Percentiles rank a stretch among this genome's conserved stretches.
Evolutionary conservation across 768 basidiomycete genomes (phyloP).

Genomic region (Leccinum disarticulatum): DNA sequence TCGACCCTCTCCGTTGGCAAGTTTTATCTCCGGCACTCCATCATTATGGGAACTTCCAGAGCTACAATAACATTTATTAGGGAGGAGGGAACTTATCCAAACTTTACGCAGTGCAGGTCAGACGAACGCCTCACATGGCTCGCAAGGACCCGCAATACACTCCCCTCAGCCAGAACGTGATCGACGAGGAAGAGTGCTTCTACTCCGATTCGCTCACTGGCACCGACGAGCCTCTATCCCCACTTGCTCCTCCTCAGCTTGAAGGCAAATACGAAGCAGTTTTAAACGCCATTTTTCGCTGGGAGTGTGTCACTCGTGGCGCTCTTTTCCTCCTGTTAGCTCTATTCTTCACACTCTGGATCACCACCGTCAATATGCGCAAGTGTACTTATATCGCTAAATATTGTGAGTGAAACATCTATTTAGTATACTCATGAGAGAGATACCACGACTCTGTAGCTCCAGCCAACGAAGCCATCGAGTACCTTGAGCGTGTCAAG

Average conservation of each 20-base stretch:
- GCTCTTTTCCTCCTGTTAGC: background rate
- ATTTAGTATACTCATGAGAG: background rate
- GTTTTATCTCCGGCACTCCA: no score
- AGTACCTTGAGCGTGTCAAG: conserved; percentile 4
- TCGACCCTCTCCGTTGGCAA: no score
- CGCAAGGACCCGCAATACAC: background rate
- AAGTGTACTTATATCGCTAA: background rate
- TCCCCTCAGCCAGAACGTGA: background rate
- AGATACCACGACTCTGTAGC: background rate
- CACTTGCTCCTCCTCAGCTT: background rate
- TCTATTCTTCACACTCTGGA: conserved; percentile 10
- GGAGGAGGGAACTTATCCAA: no score
- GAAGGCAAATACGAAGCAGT: background rate
- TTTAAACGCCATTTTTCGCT: background rate
- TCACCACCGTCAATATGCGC: background rate
- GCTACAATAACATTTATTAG: no score
- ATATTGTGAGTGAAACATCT: conserved; percentile 9
- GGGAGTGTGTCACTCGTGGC: conserved; percentile 3
- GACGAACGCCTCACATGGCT: background rate
- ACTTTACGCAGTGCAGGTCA: background rate
- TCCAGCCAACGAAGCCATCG: conserved; percentile 10
- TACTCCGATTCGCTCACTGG: background rate
- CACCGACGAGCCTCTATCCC: background rate
- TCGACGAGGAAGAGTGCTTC: background rate
- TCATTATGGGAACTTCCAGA: no score